These are phyloP conservation scores for Diaporthe caulivora DNA, from an alignment of 2,329 filamentous ascomycete genomes.

Conservation along the genomic window DNA sequence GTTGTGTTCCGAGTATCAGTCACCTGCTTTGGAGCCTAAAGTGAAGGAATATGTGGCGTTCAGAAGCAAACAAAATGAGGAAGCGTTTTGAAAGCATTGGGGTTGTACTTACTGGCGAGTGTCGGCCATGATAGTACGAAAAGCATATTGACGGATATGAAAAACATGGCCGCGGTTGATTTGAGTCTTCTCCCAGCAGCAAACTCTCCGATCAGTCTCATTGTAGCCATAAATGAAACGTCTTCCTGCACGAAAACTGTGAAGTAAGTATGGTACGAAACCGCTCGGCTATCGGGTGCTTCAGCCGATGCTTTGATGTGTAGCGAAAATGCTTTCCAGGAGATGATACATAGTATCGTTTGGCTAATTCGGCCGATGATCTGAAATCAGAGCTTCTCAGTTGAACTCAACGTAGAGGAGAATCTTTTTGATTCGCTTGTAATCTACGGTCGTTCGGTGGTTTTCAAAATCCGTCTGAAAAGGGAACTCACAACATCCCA, in stretches of 20 bases:
- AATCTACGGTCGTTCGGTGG: too few species aligned
- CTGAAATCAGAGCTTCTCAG: neutral
- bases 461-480: too few species aligned
- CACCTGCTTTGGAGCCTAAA: too few species aligned
- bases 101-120: neutral
- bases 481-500: constrained; percentile 26
- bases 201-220: neutral
- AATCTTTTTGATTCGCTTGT: too few species aligned
- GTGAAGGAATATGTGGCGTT: too few species aligned
- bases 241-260: constrained; percentile 1
- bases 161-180: neutral
- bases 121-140: constrained; percentile 2
- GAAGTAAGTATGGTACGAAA: constrained; percentile 12
- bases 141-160: constrained; percentile 6
- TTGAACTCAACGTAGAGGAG: neutral
- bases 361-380: neutral
- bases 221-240: neutral
- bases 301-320: constrained; percentile 7
- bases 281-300: neutral
- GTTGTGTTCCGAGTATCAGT: too few species aligned
- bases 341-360: neutral
- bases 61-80: too few species aligned
- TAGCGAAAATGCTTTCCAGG: constrained; percentile 7
- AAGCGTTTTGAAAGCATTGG: too few species aligned
- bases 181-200: neutral